These are phyloP conservation scores for Imleria badia DNA, from an alignment of 768 basidiomycete genomes.

Conservation along the genomic window DNA sequence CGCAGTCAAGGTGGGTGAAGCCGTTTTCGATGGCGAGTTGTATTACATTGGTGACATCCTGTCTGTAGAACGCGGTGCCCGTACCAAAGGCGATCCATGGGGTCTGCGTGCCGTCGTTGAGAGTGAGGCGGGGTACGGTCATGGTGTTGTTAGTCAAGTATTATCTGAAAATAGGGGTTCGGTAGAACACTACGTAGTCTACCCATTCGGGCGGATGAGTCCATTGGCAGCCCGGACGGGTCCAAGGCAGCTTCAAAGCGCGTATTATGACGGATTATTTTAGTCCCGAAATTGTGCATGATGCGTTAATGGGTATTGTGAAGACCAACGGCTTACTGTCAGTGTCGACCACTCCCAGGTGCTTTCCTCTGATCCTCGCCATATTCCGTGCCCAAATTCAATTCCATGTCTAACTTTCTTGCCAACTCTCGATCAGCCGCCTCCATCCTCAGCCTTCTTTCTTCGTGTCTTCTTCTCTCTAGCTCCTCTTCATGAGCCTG, in stretches of 20 bases:
- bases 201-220: too few species aligned
- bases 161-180: too few species aligned
- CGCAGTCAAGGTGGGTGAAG: not conserved
- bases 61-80: not conserved
- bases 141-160: not conserved
- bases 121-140: not conserved
- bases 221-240: too few species aligned
- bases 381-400: slow-evolving; percentile 23
- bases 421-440: slow-evolving; percentile 43
- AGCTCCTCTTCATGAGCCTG: slow-evolving; percentile 33
- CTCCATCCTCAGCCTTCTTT: slow-evolving; percentile 24
- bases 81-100: slow-evolving; percentile 4
- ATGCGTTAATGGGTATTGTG: not conserved
- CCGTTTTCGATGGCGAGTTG: not conserved
- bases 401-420: slow-evolving; percentile 47
- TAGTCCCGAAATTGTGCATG: too few species aligned
- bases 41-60: not conserved
- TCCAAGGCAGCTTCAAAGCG: too few species aligned
- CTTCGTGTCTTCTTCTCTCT: slow-evolving; percentile 26
- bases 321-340: not conserved
- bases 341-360: not conserved
- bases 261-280: not conserved
- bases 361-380: slow-evolving; percentile 4
- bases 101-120: not conserved
- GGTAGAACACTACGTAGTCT: too few species aligned